phyloP scores from a whole-genome alignment of 148 eudicot genomes.

The Rhododendron kiyosumense region DNA sequence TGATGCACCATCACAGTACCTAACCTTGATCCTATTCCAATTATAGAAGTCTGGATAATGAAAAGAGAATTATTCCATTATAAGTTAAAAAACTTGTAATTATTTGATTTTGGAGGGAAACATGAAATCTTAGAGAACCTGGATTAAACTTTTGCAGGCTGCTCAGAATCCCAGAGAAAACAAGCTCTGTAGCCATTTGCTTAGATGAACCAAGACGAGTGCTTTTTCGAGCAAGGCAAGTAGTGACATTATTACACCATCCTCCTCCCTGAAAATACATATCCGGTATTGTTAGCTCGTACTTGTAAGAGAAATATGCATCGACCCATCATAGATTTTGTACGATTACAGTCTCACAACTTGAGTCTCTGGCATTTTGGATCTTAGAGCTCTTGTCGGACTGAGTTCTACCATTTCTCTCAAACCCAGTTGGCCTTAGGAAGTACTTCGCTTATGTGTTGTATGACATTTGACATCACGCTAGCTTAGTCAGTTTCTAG shows the following conservation, averaged over 20 bases:
- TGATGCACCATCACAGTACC: conserved; percentile 96
- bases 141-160: conserved; percentile 52
- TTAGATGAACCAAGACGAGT: conserved; percentile 68
- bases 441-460: not conserved
- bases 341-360: not conserved
- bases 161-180: conserved; percentile 73
- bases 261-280: conserved; percentile 68
- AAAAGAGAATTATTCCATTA: not conserved
- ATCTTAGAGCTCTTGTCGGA: not conserved
- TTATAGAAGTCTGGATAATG: conserved; percentile 65
- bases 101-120: not conserved
- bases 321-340: not conserved
- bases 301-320: not conserved
- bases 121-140: conserved; percentile 30
- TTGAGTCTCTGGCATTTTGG: not conserved
- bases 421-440: not conserved
- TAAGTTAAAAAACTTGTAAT: not conserved
- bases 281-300: not conserved
- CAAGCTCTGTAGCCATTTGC: conserved; percentile 47
- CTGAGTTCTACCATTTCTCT: not conserved
- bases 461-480: not conserved
- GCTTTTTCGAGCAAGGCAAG: conserved; percentile 52
- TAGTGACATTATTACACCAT: conserved; percentile 82
- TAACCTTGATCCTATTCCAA: conserved; percentile 88
- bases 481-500: not conserved